Evolutionary conservation across 805 yeast genomes (phyloP).

Genomic region (Suhomyces vadensis): DNA sequence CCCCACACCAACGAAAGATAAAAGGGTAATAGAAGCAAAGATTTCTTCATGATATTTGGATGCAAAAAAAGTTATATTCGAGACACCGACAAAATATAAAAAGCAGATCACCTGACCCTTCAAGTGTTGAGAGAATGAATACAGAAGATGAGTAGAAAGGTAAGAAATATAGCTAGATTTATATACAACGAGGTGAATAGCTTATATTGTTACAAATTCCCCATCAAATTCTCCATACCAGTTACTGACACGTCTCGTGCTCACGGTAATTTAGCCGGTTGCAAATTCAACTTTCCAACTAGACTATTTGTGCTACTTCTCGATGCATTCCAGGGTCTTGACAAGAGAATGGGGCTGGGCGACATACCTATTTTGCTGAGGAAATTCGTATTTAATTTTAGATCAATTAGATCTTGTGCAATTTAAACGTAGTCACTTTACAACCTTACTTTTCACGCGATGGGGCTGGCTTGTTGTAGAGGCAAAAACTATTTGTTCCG

Average conservation of each 20-base stretch:
- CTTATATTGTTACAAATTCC: no score
- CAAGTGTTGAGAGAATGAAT: not conserved
- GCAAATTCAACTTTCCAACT: not conserved
- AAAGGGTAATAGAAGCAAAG: not conserved
- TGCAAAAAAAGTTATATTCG: not conserved
- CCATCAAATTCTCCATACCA: no score
- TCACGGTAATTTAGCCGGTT: not conserved
- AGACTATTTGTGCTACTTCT: no score
- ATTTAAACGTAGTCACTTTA: not conserved
- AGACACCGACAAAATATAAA: no score
- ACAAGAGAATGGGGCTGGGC: conserved; percentile 1
- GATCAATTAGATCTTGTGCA: not conserved
- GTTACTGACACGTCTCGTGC: not conserved
- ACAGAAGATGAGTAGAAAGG: not conserved
- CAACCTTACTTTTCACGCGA: not conserved
- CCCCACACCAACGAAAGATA: conserved; percentile 9
- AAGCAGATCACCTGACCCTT: not conserved
- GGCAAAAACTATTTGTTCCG: not conserved
- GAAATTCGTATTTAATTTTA: not conserved
- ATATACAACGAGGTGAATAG: no score
- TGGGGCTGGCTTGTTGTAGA: conserved; percentile 1
- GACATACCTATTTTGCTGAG: not conserved
- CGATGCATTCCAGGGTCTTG: not conserved
- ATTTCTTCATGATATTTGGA: not conserved
- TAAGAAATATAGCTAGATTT: not conserved